Percentiles rank a stretch among this genome's conserved stretches.
phyloP scores from a whole-genome alignment of 139 green algal species.

The Chlorella sorokiniana region DNA sequence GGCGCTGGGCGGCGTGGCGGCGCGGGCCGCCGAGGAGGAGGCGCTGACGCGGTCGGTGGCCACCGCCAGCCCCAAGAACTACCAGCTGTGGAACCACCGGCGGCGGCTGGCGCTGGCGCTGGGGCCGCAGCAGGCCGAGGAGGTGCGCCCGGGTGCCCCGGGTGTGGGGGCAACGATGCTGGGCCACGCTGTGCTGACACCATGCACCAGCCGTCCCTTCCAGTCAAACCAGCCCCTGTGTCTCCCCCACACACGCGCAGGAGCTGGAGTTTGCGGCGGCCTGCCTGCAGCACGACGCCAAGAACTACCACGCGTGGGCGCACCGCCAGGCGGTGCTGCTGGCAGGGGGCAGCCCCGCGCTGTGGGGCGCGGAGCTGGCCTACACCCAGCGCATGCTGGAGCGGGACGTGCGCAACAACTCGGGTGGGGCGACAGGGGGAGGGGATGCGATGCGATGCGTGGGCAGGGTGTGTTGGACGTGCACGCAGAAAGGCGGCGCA shows the following conservation, averaged over 20 bases:
- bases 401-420: constrained; percentile 87
- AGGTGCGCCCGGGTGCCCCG: constrained; percentile 38
- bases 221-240: too few species aligned
- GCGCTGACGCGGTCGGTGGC: constrained; percentile 44
- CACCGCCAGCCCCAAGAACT: constrained; percentile 81
- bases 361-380: constrained; percentile 65
- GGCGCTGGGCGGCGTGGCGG: constrained; percentile 44
- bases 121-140: constrained; percentile 37
- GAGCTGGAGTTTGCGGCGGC: constrained; percentile 58
- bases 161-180: neutral
- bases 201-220: neutral
- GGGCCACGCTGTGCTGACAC: neutral
- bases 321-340: constrained; percentile 70
- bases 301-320: constrained; percentile 93
- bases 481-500: neutral
- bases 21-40: constrained; percentile 23
- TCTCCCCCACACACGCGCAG: neutral
- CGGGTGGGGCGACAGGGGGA: neutral
- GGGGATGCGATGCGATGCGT: neutral
- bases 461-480: neutral
- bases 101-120: constrained; percentile 58
- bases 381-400: constrained; percentile 56
- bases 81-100: constrained; percentile 93
- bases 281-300: constrained; percentile 72
- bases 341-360: neutral